Evolutionary conservation across 495 filamentous ascomycete genomes (phyloP).

Genomic region (Lepidopterella palustris): DNA sequence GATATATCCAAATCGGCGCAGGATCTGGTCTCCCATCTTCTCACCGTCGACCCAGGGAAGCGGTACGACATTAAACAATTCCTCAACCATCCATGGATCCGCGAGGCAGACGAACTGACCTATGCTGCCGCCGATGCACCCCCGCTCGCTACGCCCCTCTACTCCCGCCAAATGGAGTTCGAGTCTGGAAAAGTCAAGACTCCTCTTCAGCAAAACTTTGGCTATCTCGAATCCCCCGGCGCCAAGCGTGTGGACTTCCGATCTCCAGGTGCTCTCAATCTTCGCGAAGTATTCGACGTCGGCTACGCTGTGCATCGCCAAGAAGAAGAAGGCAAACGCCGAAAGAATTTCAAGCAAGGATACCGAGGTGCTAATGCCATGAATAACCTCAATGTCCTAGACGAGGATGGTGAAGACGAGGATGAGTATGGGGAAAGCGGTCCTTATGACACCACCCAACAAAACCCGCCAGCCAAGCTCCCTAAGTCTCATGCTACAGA

Average conservation of each 20-base stretch:
- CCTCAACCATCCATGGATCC: constrained; percentile 87
- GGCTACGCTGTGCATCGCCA: constrained; percentile 93
- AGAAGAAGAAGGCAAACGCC: constrained; percentile 89
- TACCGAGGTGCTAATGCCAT: constrained; percentile 51
- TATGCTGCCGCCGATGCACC: constrained; percentile 69
- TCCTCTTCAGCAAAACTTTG: constrained; percentile 41
- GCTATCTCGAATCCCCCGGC: constrained; percentile 51
- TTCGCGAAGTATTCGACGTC: constrained; percentile 96
- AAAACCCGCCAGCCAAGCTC: constrained; percentile 57
- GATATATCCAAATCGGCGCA: constrained; percentile 94
- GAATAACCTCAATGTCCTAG: constrained; percentile 58
- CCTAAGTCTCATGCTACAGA: constrained; percentile 57
- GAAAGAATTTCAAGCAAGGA: constrained; percentile 68
- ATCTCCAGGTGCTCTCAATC: constrained; percentile 87
- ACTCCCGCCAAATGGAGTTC: constrained; percentile 45
- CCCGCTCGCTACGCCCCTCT: constrained; percentile 63
- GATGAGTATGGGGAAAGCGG: constrained; percentile 52
- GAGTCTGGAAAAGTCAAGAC: constrained; percentile 33
- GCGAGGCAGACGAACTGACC: constrained; percentile 65
- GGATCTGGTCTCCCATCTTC: constrained; percentile 86
- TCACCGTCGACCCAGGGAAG: constrained; percentile 88
- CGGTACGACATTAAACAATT: constrained; percentile 86
- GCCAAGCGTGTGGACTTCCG: constrained; percentile 81
- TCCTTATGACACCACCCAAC: constrained; percentile 40
- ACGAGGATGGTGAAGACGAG: constrained; percentile 56